A percentile compares a stretch with the other conserved stretches of the same genome.
These are phyloP conservation scores for Kodamaea sp. DNA, from an alignment of 1,139 yeast genomes.

Conservation along the genomic window DNA sequence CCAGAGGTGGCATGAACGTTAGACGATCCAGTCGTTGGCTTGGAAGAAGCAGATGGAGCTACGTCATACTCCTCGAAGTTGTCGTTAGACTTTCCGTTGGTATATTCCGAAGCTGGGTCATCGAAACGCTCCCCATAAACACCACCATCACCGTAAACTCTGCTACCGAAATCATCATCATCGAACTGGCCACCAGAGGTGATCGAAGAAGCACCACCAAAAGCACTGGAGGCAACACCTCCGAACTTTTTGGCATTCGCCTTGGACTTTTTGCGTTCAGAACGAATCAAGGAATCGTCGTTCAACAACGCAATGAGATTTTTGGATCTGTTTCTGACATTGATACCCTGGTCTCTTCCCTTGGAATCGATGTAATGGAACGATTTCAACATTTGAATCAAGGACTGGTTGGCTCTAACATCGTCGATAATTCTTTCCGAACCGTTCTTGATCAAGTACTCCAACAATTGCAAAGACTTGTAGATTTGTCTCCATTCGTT, in stretches of 20 bases:
- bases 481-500: constrained; percentile 98
- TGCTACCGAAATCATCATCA: constrained; percentile 53
- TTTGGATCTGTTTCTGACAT: constrained; percentile 89
- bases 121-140: constrained; percentile 72
- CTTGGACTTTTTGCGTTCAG: constrained; percentile 87
- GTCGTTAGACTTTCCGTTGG: constrained; percentile 40
- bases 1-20: constrained; percentile 40
- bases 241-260: constrained; percentile 79
- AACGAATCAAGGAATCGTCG: constrained; percentile 75
- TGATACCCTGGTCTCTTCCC: constrained; percentile 95
- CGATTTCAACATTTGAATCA: constrained; percentile 85
- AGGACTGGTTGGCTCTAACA: constrained; percentile 78
- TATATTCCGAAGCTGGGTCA: constrained; percentile 49
- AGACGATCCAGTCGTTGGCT: constrained; percentile 47
- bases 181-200: constrained; percentile 40
- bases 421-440: constrained; percentile 95
- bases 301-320: constrained; percentile 68
- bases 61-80: constrained; percentile 76
- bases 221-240: constrained; percentile 58
- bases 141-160: constrained; percentile 81
- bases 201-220: constrained; percentile 51
- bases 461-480: constrained; percentile 88
- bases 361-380: constrained; percentile 94
- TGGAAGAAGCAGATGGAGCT: constrained; percentile 33
- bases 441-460: constrained; percentile 88